phyloP scores from a whole-genome alignment of 1,139 yeast species.

The Magnusiomyces paraingens region DNA sequence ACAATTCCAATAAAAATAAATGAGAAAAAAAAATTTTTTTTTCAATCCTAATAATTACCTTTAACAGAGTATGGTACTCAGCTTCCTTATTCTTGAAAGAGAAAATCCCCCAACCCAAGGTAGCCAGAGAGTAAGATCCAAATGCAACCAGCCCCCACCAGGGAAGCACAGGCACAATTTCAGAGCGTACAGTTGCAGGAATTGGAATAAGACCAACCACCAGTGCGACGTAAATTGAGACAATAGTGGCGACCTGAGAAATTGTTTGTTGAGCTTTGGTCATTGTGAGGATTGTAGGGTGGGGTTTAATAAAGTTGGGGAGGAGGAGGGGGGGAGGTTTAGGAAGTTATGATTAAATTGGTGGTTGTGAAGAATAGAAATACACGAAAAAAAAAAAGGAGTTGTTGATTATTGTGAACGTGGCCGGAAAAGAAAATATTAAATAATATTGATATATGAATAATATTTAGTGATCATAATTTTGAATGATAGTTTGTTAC shows the following conservation, averaged over 20 bases:
- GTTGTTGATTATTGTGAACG: not conserved
- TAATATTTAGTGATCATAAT: too few relatives aligned
- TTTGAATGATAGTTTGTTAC: too few relatives aligned
- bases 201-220: conserved; percentile 51
- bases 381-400: not conserved
- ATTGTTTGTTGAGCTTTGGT: conserved; percentile 51
- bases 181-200: conserved; percentile 43
- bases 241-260: conserved; percentile 40
- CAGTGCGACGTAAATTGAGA: conserved; percentile 52
- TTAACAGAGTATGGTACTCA: conserved; percentile 57
- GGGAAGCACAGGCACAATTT: conserved; percentile 62
- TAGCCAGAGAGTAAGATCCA: conserved; percentile 66
- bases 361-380: too few relatives aligned
- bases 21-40: not conserved
- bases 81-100: conserved; percentile 70
- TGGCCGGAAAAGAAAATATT: too few relatives aligned
- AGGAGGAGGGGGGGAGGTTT: not conserved
- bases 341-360: too few relatives aligned
- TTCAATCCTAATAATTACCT: conserved; percentile 22
- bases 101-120: conserved; percentile 64
- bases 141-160: conserved; percentile 67
- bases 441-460: too few relatives aligned
- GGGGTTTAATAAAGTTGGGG: not conserved
- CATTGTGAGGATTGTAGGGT: not conserved
- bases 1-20: not conserved